Evolutionary conservation across 768 basidiomycete genomes (phyloP).

Genomic region (Mrakia hoshinonis): DNA sequence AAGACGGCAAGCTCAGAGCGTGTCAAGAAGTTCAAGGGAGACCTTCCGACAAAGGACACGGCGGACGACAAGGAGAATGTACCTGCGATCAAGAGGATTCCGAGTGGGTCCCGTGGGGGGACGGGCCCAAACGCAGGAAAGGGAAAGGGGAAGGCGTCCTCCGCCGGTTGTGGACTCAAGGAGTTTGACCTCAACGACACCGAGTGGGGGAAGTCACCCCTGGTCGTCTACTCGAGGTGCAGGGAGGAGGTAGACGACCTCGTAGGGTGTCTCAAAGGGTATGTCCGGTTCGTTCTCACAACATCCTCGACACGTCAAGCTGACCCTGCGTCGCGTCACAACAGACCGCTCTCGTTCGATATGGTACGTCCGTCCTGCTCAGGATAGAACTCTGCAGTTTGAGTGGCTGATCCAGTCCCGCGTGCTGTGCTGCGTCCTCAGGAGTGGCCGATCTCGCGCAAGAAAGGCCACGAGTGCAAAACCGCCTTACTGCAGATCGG

Average conservation of each 20-base stretch:
- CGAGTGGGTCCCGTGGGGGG: neutral
- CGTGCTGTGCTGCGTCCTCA: too few species aligned
- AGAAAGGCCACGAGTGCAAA: conserved; percentile 16
- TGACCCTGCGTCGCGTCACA: neutral
- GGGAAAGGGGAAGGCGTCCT: neutral
- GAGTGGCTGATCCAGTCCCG: too few species aligned
- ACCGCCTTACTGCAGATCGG: conserved; percentile 23
- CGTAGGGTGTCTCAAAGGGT: conserved; percentile 14
- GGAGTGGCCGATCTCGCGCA: conserved; percentile 22
- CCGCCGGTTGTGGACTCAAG: neutral
- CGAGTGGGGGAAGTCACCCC: conserved; percentile 4
- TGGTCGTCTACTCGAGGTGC: conserved; percentile 13
- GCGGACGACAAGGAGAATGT: neutral
- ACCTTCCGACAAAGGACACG: neutral
- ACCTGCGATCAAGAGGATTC: neutral
- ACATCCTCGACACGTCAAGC: too few species aligned
- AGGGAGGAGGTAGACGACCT: conserved; percentile 19
- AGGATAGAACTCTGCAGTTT: too few species aligned
- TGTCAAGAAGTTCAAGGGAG: neutral
- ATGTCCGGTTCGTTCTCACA: neutral
- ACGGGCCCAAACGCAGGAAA: neutral
- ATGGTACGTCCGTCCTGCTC: neutral
- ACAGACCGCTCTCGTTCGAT: neutral
- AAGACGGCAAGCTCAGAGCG: neutral
- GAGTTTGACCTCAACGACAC: conserved; percentile 6